Percentiles rank a stretch among this genome's conserved stretches.
Evolutionary conservation across 176 grass and related monocot genomes (phyloP).

Genomic region (Bolboschoenus planiculmis): DNA sequence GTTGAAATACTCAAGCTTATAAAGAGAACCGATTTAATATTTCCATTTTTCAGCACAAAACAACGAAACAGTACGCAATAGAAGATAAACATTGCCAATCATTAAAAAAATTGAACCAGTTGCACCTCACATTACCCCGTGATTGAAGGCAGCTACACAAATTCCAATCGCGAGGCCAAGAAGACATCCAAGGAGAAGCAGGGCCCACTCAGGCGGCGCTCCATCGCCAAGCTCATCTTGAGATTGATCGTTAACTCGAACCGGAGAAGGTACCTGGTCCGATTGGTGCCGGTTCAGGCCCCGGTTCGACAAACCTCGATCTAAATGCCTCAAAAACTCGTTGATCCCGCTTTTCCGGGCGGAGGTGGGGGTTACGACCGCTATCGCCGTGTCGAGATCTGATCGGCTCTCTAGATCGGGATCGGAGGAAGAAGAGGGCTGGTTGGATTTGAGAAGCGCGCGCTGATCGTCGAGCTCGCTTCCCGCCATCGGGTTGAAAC

Average conservation of each 20-base stretch:
- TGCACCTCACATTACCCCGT: slow-evolving; percentile 46
- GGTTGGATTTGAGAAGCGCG: slow-evolving; percentile 23
- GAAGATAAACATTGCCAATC: background rate
- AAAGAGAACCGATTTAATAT: background rate
- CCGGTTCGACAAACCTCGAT: slow-evolving; percentile 48
- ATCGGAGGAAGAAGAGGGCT: slow-evolving; percentile 14
- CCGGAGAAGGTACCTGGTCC: slow-evolving; percentile 17
- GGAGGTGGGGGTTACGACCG: slow-evolving; percentile 30
- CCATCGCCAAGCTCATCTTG: slow-evolving; percentile 66
- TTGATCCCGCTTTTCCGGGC: slow-evolving; percentile 51
- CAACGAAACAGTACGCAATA: background rate
- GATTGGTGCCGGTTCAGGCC: slow-evolving; percentile 35
- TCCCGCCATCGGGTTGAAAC: slow-evolving; percentile 24
- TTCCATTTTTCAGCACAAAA: background rate
- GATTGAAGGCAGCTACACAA: slow-evolving; percentile 92
- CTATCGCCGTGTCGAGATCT: slow-evolving; percentile 45
- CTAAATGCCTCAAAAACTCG: slow-evolving; percentile 68
- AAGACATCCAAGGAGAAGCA: slow-evolving; percentile 95
- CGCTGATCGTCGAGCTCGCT: slow-evolving; percentile 23
- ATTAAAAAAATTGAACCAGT: background rate
- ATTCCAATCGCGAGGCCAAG: slow-evolving; percentile 87
- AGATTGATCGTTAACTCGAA: slow-evolving; percentile 21
- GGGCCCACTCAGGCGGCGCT: slow-evolving; percentile 85
- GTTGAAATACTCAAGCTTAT: background rate
- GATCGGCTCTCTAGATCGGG: slow-evolving; percentile 28